Conservation (phyloP, 495 filamentous ascomycete genomes). For the Penicillium cataractarum region DNA sequence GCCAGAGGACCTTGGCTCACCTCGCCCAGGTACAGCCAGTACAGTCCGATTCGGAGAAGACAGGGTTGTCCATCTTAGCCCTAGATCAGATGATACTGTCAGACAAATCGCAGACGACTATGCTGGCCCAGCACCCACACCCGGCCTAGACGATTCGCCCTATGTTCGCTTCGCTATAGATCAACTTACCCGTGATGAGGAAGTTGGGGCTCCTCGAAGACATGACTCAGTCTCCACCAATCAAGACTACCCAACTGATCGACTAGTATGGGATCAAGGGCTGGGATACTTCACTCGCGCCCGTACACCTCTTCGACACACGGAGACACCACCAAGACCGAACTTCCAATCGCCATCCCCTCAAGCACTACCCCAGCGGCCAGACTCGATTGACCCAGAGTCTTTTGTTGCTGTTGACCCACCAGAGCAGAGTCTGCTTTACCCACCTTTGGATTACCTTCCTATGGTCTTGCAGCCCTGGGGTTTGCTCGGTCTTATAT, state of each 20-base stretch:
- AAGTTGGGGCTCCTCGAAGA: conserved; percentile 42
- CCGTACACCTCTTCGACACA: conserved; percentile 28
- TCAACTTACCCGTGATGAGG: conserved; percentile 69
- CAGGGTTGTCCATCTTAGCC: conserved; percentile 32
- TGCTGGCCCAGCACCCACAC: conserved; percentile 55
- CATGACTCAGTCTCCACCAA: conserved; percentile 41
- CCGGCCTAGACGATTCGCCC: conserved; percentile 67
- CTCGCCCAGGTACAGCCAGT: conserved; percentile 32
- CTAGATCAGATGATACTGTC: conserved; percentile 34
- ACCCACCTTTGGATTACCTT: conserved; percentile 63
- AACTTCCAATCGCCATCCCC: conserved; percentile 30
- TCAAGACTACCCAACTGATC: conserved; percentile 52
- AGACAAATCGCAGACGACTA: conserved; percentile 39
- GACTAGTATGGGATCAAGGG: conserved; percentile 54
- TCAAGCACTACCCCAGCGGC: conserved; percentile 34
- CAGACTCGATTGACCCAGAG: conserved; percentile 46
- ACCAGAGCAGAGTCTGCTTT: conserved; percentile 44
- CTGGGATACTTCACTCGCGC: conserved; percentile 50
- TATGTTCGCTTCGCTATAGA: conserved; percentile 75
- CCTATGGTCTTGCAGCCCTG: conserved; percentile 67
- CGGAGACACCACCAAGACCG: conserved; percentile 21
- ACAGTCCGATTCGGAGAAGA: conserved; percentile 45
- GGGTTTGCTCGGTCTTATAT: conserved; percentile 59
- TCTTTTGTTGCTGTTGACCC: conserved; percentile 58
- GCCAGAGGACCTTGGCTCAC: conserved; percentile 23